These are phyloP conservation scores for Streptanthus diversifolius DNA, from an alignment of 345 rosid species.

Conservation along the genomic window DNA sequence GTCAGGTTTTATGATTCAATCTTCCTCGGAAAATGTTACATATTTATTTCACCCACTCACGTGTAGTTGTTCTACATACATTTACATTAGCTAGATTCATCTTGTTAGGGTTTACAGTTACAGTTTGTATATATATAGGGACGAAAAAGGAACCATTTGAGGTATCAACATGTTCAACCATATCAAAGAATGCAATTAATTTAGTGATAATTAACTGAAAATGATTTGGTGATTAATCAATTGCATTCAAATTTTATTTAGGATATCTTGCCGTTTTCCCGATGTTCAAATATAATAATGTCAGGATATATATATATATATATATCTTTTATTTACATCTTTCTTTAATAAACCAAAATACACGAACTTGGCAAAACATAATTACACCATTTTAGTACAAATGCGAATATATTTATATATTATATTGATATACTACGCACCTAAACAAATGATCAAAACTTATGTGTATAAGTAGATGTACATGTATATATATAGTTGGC, in stretches of 20 bases:
- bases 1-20: slow-evolving; percentile 36
- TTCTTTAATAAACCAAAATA: neutral
- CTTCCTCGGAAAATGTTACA: slow-evolving; percentile 34
- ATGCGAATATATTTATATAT: neutral
- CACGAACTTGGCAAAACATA: neutral
- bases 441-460: neutral
- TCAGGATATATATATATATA: neutral
- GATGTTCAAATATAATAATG: neutral
- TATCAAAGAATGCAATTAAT: neutral
- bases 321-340: neutral
- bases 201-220: neutral
- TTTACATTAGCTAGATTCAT: slow-evolving; percentile 18
- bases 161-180: slow-evolving; percentile 1
- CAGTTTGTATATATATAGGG: neutral
- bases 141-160: neutral
- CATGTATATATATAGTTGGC: slow-evolving; percentile 26
- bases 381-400: neutral
- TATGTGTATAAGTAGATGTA: neutral
- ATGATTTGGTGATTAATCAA: neutral
- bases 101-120: slow-evolving; percentile 29
- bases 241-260: neutral
- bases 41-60: slow-evolving; percentile 28
- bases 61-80: slow-evolving; percentile 16
- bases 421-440: neutral
- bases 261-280: neutral